These are phyloP conservation scores for Brassica nigra DNA, from an alignment of 345 rosid species.

Conservation along the genomic window DNA sequence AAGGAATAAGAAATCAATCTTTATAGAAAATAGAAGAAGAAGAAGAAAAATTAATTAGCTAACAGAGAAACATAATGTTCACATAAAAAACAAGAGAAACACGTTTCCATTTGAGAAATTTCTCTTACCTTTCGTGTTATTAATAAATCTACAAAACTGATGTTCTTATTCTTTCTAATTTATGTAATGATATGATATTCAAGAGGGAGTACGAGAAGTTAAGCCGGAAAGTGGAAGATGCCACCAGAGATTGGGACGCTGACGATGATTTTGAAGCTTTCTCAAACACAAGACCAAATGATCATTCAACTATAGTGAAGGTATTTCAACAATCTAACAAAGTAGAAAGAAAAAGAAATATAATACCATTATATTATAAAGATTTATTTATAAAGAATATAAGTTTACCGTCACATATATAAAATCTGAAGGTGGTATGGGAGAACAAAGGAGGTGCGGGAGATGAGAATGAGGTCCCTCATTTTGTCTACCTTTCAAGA, in stretches of 20 bases:
- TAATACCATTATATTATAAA: background rate
- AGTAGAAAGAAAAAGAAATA: background rate
- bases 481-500: conserved; percentile 61
- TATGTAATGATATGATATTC: background rate
- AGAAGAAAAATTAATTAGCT: background rate
- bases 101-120: background rate
- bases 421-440: conserved; percentile 51
- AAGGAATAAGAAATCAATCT: background rate
- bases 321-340: conserved; percentile 32
- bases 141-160: background rate
- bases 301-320: conserved; percentile 66
- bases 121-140: background rate
- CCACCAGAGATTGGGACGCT: conserved; percentile 28
- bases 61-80: background rate
- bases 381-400: background rate
- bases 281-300: conserved; percentile 36
- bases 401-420: background rate
- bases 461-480: conserved; percentile 51
- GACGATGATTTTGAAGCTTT: conserved; percentile 49
- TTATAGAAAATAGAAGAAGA: background rate
- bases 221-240: conserved; percentile 46
- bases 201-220: conserved; percentile 59
- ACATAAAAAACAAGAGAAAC: background rate
- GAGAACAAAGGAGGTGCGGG: conserved; percentile 45
- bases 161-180: background rate